phyloP scores from a whole-genome alignment of 2,329 filamentous ascomycete genomes.

The Phyllosticta citribraziliensis region DNA sequence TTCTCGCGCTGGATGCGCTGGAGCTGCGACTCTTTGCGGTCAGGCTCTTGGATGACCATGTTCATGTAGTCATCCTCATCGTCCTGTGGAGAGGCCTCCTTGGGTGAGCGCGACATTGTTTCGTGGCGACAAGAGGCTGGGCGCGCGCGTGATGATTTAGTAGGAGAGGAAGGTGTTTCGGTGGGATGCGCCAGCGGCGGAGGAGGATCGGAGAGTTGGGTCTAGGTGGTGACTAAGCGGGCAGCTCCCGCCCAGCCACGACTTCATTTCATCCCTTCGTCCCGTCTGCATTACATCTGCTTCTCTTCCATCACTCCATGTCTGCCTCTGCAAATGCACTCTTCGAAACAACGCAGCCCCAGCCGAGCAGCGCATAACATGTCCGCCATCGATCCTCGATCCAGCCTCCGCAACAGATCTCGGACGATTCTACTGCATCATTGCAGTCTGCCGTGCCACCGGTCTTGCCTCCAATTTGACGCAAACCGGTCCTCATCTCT shows the following conservation, averaged over 20 bases:
- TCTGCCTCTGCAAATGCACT: neutral
- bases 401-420: neutral
- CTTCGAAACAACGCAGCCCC: neutral
- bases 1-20: constrained; percentile 48
- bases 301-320: neutral
- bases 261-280: neutral
- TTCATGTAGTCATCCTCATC: constrained; percentile 89
- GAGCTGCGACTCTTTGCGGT: constrained; percentile 50
- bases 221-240: neutral
- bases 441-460: neutral
- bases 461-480: neutral
- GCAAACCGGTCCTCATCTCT: neutral
- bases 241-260: neutral
- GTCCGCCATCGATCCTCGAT: neutral
- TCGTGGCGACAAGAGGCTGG: neutral
- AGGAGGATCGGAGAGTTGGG: neutral
- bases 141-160: neutral
- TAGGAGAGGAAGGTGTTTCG: neutral
- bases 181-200: neutral
- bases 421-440: neutral
- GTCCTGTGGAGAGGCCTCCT: constrained; percentile 12
- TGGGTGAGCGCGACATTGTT: neutral
- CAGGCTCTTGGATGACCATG: constrained; percentile 72
- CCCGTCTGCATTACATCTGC: neutral
- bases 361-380: neutral